Percentiles rank a stretch among this genome's conserved stretches.
phyloP scores from a whole-genome alignment of 202 grass and related monocot genomes.

The Eragrostis tef region DNA sequence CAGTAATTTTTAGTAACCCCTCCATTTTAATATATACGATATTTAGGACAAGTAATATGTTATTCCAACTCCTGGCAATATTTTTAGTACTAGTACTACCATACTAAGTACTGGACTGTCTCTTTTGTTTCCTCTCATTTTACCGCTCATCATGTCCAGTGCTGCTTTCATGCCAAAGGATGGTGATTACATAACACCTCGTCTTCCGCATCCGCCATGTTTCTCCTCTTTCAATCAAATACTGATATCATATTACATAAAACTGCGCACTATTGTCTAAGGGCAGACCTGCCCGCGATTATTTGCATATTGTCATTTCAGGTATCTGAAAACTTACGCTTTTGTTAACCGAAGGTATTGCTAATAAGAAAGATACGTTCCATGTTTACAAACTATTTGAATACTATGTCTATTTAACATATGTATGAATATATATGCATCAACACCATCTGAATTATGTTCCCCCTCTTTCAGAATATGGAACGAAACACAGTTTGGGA shows the following conservation, averaged over 20 bases:
- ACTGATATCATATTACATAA: background rate
- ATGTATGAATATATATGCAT: background rate
- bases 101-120: background rate
- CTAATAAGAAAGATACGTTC: too few relatives aligned
- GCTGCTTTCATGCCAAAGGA: background rate
- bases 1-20: too few relatives aligned
- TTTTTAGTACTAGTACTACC: background rate
- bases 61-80: background rate
- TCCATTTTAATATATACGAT: background rate
- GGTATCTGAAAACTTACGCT: background rate
- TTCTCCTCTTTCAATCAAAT: background rate
- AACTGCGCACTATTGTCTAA: too few relatives aligned
- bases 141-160: background rate
- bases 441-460: background rate
- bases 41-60: background rate
- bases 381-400: background rate
- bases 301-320: background rate
- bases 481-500: slow-evolving; percentile 75
- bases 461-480: slow-evolving; percentile 59
- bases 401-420: background rate
- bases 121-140: background rate
- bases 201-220: background rate
- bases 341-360: background rate
- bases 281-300: too few relatives aligned
- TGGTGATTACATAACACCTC: background rate